A percentile compares a stretch with the other conserved stretches of the same genome.
Conservation (phyloP, 768 basidiomycete genomes). For the Auricularia sp. region DNA sequence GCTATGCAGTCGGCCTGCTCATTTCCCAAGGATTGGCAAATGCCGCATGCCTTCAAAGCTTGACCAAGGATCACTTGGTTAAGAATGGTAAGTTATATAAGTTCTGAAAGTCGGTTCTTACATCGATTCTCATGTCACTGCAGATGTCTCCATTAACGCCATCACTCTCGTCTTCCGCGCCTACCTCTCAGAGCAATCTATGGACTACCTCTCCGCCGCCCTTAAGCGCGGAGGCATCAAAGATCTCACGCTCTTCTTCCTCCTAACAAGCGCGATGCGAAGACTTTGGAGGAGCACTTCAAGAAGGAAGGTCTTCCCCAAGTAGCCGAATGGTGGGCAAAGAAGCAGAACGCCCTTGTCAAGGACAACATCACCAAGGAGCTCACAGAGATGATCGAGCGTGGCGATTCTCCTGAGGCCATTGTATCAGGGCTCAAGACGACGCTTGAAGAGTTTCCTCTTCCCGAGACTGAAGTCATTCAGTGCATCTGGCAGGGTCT, state of each 20-base stretch:
- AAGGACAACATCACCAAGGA: constrained; percentile 67
- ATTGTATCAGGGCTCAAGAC: constrained; percentile 44
- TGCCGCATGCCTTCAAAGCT: too few relatives aligned
- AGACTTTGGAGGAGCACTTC: constrained; percentile 78
- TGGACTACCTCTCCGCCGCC: constrained; percentile 82
- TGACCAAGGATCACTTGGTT: too few relatives aligned
- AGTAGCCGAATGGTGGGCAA: constrained; percentile 90
- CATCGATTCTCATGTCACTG: not conserved
- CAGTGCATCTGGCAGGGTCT: constrained; percentile 89
- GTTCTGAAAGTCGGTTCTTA: not conserved
- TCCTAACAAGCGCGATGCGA: constrained; percentile 66
- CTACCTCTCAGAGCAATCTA: constrained; percentile 70
- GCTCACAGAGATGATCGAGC: constrained; percentile 59
- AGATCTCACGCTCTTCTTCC: constrained; percentile 82
- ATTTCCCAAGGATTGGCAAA: too few relatives aligned
- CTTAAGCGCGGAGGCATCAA: constrained; percentile 79
- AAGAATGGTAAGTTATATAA: too few relatives aligned
- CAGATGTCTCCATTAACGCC: constrained; percentile 70
- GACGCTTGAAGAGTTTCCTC: constrained; percentile 66
- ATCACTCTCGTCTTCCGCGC: constrained; percentile 72
- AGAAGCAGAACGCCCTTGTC: constrained; percentile 74
- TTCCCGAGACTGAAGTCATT: constrained; percentile 77
- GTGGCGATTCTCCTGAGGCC: constrained; percentile 55
- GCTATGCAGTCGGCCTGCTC: too few relatives aligned
- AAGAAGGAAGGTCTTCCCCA: constrained; percentile 69